Percentiles rank a stretch among this genome's conserved stretches.
These are phyloP conservation scores for Lathyrus sativus DNA, from an alignment of 306 rosid species.

Conservation along the genomic window DNA sequence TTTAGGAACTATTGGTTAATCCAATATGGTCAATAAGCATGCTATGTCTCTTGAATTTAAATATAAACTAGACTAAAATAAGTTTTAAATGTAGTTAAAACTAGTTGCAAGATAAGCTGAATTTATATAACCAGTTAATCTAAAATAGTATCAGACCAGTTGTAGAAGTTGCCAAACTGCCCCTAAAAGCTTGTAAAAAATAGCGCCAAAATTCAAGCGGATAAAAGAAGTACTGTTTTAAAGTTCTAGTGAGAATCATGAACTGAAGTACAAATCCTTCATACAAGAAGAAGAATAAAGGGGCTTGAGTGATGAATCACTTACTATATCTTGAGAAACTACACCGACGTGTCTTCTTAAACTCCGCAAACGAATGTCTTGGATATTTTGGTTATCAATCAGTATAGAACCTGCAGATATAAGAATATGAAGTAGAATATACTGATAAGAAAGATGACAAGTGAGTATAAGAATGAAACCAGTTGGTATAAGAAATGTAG, in stretches of 20 bases:
- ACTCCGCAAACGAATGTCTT: constrained; percentile 56
- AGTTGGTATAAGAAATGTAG: background rate
- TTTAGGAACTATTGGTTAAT: background rate
- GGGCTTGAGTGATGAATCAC: constrained; percentile 36
- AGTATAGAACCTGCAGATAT: constrained; percentile 60
- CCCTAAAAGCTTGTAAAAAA: constrained; percentile 19
- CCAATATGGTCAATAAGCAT: too few relatives aligned
- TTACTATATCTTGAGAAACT: constrained; percentile 89
- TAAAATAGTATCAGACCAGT: background rate
- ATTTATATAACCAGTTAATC: background rate
- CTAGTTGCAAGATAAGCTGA: background rate
- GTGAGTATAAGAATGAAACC: constrained; percentile 25
- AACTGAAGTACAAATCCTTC: constrained; percentile 18
- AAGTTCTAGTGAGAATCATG: constrained; percentile 19
- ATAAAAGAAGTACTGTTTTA: background rate
- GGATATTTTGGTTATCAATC: constrained; percentile 65
- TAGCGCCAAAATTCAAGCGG: too few relatives aligned
- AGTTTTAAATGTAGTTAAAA: background rate
- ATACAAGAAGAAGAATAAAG: constrained; percentile 13
- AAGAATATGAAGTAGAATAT: constrained; percentile 31
- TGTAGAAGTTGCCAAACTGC: constrained; percentile 5
- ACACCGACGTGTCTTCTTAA: constrained; percentile 75
- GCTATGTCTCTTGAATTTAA: background rate
- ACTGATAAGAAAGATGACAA: background rate
- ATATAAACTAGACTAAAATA: background rate